Conservation (phyloP, 208 protist species). For the Phytomonas sp. region DNA sequence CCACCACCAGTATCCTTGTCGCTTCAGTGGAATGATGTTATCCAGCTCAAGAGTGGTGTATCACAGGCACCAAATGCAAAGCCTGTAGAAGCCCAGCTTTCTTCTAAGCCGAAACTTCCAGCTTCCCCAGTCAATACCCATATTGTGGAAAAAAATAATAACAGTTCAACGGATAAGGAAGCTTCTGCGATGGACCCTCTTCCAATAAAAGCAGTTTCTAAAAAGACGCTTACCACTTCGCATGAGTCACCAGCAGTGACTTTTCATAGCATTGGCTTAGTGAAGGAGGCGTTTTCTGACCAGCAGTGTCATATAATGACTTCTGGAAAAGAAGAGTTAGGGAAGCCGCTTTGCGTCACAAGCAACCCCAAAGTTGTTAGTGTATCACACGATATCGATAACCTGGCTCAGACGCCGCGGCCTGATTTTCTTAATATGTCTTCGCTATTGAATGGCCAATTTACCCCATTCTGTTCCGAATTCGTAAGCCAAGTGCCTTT, state of each 20-base stretch:
- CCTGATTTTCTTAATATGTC: conserved; percentile 18
- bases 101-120: too few species aligned
- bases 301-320: not conserved
- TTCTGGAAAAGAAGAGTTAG: conserved; percentile 13
- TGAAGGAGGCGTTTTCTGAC: conserved; percentile 26
- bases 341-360: conserved; percentile 10
- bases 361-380: not conserved
- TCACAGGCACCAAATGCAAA: too few species aligned
- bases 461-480: too few species aligned
- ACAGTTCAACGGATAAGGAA: too few species aligned
- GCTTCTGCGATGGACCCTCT: too few species aligned
- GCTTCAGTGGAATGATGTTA: too few species aligned
- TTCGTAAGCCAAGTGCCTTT: conserved; percentile 15
- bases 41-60: too few species aligned
- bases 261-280: conserved; percentile 20
- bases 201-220: too few species aligned
- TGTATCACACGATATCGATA: conserved; percentile 22
- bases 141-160: too few species aligned
- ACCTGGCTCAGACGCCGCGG: conserved; percentile 34
- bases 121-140: too few species aligned
- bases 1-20: too few species aligned
- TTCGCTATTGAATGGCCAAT: not conserved
- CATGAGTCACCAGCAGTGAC: not conserved
- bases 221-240: not conserved
- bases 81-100: too few species aligned